Percentiles rank a stretch among this genome's conserved stretches.
phyloP scores from a whole-genome alignment of 306 rosid species.

The Prunus salicina region DNA sequence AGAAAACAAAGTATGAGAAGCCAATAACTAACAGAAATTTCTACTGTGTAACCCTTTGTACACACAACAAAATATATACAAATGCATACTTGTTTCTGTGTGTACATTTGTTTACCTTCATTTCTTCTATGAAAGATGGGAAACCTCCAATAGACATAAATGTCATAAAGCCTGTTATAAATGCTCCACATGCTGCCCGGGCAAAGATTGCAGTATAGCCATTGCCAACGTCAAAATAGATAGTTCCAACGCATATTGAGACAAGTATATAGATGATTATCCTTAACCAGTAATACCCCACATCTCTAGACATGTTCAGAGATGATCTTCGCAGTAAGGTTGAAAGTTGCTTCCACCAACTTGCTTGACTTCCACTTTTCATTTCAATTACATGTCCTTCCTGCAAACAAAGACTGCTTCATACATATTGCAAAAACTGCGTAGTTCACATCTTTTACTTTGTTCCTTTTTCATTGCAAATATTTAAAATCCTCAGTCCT shows the following conservation, averaged over 20 bases:
- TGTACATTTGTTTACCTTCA: slow-evolving; percentile 56
- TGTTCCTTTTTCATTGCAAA: too few relatives aligned
- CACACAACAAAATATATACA: not conserved
- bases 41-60: too few relatives aligned
- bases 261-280: slow-evolving; percentile 74
- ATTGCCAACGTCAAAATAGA: slow-evolving; percentile 73
- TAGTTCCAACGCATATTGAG: slow-evolving; percentile 89
- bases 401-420: slow-evolving; percentile 36
- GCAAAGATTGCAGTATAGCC: slow-evolving; percentile 92
- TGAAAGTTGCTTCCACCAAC: slow-evolving; percentile 80
- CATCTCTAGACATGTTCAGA: slow-evolving; percentile 90
- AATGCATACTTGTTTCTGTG: not conserved
- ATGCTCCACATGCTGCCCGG: slow-evolving; percentile 92
- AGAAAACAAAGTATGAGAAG: slow-evolving; percentile 5
- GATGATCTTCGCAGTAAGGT: slow-evolving; percentile 78
- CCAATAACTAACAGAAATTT: not conserved
- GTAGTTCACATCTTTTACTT: too few relatives aligned
- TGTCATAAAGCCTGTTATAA: slow-evolving; percentile 94
- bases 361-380: slow-evolving; percentile 61
- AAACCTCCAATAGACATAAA: slow-evolving; percentile 99
- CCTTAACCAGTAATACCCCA: slow-evolving; percentile 98
- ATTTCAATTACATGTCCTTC: slow-evolving; percentile 46
- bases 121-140: slow-evolving; percentile 93
- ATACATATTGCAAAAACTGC: not conserved
- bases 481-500: too few relatives aligned